These are phyloP conservation scores for Tetradesmus lagerheimii DNA, from an alignment of 139 green algal genomes.

Conservation along the genomic window DNA sequence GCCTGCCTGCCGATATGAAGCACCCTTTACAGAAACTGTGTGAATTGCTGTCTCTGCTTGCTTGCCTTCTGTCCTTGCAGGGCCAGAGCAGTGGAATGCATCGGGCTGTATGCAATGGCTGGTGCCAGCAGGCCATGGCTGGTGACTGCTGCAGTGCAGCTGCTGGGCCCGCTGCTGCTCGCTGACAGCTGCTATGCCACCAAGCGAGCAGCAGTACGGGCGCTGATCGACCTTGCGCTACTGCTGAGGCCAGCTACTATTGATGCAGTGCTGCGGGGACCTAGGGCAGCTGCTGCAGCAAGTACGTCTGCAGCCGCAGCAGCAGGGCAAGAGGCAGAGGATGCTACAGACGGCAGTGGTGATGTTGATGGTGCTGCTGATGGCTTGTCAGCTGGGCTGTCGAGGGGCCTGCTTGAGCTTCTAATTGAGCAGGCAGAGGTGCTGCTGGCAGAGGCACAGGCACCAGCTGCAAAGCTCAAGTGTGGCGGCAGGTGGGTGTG, in stretches of 20 bases:
- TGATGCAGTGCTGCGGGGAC: constrained; percentile 11
- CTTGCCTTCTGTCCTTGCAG: background rate
- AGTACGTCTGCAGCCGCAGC: background rate
- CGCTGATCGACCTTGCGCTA: constrained; percentile 33
- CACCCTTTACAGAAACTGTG: no score
- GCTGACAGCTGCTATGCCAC: background rate
- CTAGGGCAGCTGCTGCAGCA: background rate
- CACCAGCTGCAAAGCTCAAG: constrained; percentile 2
- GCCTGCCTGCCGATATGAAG: no score
- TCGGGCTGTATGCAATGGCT: constrained; percentile 31
- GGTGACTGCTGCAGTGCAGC: background rate
- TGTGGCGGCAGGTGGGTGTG: background rate
- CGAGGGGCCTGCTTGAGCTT: constrained; percentile 36
- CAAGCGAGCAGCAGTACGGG: background rate
- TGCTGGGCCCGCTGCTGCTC: background rate
- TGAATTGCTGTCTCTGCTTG: background rate
- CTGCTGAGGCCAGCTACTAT: constrained; percentile 33
- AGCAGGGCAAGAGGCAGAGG: background rate
- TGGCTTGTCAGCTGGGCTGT: background rate
- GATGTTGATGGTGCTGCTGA: background rate
- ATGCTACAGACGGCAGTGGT: background rate
- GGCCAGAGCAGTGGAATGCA: constrained; percentile 32
- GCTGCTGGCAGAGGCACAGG: constrained; percentile 22
- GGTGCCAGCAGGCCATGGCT: background rate
- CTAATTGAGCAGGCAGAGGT: constrained; percentile 19